Evolutionary conservation across 768 basidiomycete genomes (phyloP).

Genomic region (Amanita thiersii): DNA sequence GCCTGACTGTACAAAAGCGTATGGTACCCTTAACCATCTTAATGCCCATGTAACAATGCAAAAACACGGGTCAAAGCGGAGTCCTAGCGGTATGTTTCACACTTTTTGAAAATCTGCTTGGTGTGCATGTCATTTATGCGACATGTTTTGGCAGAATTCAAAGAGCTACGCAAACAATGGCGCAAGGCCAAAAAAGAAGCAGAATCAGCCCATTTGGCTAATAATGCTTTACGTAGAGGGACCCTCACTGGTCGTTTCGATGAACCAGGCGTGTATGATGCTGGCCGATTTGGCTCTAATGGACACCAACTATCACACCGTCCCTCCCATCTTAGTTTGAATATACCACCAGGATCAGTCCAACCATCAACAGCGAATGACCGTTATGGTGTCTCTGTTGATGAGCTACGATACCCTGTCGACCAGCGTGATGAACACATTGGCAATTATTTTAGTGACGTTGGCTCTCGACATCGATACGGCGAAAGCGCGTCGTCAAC

Average conservation of each 20-base stretch:
- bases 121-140: slow-evolving; percentile 13
- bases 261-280: slow-evolving; percentile 20
- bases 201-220: slow-evolving; percentile 18
- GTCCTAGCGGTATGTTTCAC: slow-evolving; percentile 68
- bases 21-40: slow-evolving; percentile 93
- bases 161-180: slow-evolving; percentile 95
- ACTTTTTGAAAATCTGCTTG: slow-evolving; percentile 5
- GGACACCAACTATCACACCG: slow-evolving; percentile 18
- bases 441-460: slow-evolving; percentile 16
- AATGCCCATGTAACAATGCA: slow-evolving; percentile 99
- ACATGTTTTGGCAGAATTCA: slow-evolving; percentile 67
- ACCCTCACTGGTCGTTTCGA: slow-evolving; percentile 23
- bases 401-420: slow-evolving; percentile 23
- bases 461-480: slow-evolving; percentile 21
- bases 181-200: slow-evolving; percentile 86
- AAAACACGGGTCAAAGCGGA: slow-evolving; percentile 86
- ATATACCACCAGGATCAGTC: slow-evolving; percentile 19
- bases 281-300: slow-evolving; percentile 21
- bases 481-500: slow-evolving; percentile 21
- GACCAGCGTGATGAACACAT: slow-evolving; percentile 24
- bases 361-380: slow-evolving; percentile 18
- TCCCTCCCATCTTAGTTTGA: slow-evolving; percentile 18
- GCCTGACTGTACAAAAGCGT: slow-evolving; percentile 72
- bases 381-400: slow-evolving; percentile 21
- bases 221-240: slow-evolving; percentile 22